phyloP scores from a whole-genome alignment of 768 basidiomycete species.

The Tephrocybe sp. region DNA sequence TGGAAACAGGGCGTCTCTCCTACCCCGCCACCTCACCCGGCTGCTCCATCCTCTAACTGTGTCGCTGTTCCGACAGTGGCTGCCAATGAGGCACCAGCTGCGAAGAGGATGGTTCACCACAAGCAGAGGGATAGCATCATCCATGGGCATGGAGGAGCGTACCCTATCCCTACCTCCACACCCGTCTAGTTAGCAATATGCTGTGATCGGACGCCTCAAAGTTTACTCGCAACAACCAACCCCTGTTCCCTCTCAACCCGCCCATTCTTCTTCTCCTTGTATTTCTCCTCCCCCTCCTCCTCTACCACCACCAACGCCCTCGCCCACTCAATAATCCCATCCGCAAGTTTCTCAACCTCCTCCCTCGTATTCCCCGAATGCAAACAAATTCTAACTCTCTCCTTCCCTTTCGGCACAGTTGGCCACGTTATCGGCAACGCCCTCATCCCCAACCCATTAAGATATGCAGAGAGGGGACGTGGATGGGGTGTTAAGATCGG shows the following conservation, averaged over 20 bases:
- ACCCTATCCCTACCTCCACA: neutral
- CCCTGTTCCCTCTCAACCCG: neutral
- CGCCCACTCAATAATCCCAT: slow-evolving; percentile 50
- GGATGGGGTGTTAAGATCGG: slow-evolving; percentile 79
- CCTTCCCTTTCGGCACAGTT: slow-evolving; percentile 83
- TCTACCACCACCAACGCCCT: slow-evolving; percentile 27
- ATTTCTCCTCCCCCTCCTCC: neutral
- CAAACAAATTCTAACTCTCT: slow-evolving; percentile 86
- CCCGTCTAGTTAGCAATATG: neutral
- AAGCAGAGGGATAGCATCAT: neutral
- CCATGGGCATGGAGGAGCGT: neutral
- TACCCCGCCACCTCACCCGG: slow-evolving; percentile 60
- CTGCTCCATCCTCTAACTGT: slow-evolving; percentile 66
- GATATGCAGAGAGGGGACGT: slow-evolving; percentile 69
- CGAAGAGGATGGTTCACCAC: slow-evolving; percentile 9
- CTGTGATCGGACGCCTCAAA: neutral
- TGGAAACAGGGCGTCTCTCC: slow-evolving; percentile 59
- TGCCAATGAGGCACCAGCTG: slow-evolving; percentile 21
- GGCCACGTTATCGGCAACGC: slow-evolving; percentile 82
- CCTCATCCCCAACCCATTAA: slow-evolving; percentile 53
- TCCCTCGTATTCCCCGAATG: slow-evolving; percentile 69
- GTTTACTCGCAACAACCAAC: slow-evolving; percentile 5
- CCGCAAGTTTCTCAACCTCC: slow-evolving; percentile 60
- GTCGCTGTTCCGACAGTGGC: slow-evolving; percentile 34
- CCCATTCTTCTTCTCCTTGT: neutral